These are phyloP conservation scores for Sporisorium iseilematis-ciliati DNA, from an alignment of 1,284 basidiomycete genomes.

Conservation along the genomic window DNA sequence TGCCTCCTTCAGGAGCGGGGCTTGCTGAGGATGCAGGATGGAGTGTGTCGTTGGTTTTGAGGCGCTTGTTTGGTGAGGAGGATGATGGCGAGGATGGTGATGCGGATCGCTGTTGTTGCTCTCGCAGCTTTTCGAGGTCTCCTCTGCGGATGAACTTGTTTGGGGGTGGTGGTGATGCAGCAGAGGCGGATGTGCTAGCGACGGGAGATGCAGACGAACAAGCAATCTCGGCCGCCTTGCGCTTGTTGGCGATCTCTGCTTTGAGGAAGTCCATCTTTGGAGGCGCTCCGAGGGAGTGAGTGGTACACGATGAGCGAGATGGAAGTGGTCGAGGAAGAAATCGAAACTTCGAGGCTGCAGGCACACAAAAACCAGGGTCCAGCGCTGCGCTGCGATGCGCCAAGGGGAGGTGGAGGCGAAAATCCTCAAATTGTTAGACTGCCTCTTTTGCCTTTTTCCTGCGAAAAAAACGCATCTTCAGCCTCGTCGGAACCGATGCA, in stretches of 20 bases:
- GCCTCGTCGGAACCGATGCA: constrained; percentile 28
- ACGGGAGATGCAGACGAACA: constrained; percentile 15
- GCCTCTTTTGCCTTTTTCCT: neutral
- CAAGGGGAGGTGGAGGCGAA: constrained; percentile 26
- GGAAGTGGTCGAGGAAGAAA: constrained; percentile 2
- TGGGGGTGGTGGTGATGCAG: constrained; percentile 12
- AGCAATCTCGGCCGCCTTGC: constrained; percentile 76
- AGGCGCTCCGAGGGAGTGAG: neutral
- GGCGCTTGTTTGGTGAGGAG: constrained; percentile 12
- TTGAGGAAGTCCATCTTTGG: constrained; percentile 83
- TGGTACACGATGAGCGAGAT: neutral
- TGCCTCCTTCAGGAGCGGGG: constrained; percentile 4
- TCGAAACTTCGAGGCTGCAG: constrained; percentile 20
- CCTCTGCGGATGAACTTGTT: constrained; percentile 62
- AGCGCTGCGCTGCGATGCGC: too few species aligned
- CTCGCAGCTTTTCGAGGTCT: constrained; percentile 49
- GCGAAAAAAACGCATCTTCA: neutral
- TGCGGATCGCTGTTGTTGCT: constrained; percentile 35
- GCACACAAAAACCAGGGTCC: constrained; percentile 2
- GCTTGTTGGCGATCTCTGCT: constrained; percentile 80
- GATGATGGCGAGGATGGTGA: constrained; percentile 16
- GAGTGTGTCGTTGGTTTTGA: neutral
- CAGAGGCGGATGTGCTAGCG: constrained; percentile 6
- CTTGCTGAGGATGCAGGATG: neutral
- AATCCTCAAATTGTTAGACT: constrained; percentile 13